Evolutionary conservation across 1,284 basidiomycete species (phyloP).

Genomic region (Apiotrichum domesticum): DNA sequence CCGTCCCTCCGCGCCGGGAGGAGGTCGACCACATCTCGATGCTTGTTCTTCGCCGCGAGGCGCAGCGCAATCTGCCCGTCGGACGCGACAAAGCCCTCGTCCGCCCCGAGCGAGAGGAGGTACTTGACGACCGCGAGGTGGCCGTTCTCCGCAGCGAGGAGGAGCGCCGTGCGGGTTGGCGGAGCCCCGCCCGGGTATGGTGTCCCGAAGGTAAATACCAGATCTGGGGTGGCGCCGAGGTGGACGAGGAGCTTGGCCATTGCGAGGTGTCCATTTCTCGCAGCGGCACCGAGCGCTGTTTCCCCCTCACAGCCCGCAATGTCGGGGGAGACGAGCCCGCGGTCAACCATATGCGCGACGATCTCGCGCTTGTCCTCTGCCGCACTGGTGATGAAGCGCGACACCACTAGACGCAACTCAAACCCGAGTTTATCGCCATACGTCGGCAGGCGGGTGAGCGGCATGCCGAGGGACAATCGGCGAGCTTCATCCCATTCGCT

Average conservation of each 20-base stretch:
- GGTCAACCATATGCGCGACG: slow-evolving; percentile 1
- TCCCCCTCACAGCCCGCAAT: not conserved
- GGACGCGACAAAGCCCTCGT: slow-evolving; percentile 34
- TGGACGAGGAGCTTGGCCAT: slow-evolving; percentile 2
- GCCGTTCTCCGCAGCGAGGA: slow-evolving; percentile 75
- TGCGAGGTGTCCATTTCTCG: not conserved
- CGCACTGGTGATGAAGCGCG: not conserved
- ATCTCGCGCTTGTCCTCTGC: not conserved
- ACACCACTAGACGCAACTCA: not conserved
- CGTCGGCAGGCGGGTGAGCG: no score
- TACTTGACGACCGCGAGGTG: slow-evolving; percentile 55
- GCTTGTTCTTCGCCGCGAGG: slow-evolving; percentile 1
- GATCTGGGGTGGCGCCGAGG: slow-evolving; percentile 4
- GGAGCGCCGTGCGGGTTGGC: slow-evolving; percentile 56
- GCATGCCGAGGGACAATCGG: no score
- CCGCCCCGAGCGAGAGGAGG: slow-evolving; percentile 61
- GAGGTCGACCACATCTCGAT: slow-evolving; percentile 5
- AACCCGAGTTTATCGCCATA: no score
- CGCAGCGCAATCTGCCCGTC: slow-evolving; percentile 17
- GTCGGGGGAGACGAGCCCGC: slow-evolving; percentile 10
- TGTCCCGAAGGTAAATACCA: not conserved
- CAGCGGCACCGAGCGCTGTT: slow-evolving; percentile 5
- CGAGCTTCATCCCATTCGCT: no score
- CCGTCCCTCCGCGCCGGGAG: slow-evolving; percentile 9
- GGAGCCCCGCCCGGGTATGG: not conserved